Evolutionary conservation across 2,329 filamentous ascomycete species (phyloP).

Genomic region (Penicillium digitatum): DNA sequence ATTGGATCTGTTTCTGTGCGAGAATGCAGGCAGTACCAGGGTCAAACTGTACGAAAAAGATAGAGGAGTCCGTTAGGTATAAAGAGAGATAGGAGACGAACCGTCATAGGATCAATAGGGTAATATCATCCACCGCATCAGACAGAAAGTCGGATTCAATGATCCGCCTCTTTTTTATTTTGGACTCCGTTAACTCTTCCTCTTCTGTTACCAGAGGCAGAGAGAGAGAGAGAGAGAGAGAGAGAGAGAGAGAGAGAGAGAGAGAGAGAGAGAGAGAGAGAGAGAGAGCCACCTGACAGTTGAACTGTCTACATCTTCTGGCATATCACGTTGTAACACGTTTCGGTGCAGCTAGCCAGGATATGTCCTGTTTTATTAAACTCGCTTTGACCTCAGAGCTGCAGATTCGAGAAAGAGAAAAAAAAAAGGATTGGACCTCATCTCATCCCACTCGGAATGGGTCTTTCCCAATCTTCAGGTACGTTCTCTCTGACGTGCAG

Average conservation of each 20-base stretch:
- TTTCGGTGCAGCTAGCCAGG: constrained; percentile 23
- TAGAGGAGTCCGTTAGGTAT: background rate
- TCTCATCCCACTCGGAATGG: background rate
- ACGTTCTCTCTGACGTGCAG: constrained; percentile 4
- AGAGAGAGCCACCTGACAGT: background rate
- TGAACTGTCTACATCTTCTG: background rate
- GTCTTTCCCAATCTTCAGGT: background rate
- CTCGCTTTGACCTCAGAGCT: background rate
- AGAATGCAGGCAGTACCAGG: constrained; percentile 9
- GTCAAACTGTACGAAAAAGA: background rate
- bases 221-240: background rate
- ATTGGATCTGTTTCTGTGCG: constrained; percentile 4
- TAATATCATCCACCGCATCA: background rate
- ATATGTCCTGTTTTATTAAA: constrained; percentile 8
- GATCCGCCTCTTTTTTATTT: background rate
- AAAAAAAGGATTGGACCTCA: background rate
- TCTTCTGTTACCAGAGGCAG: background rate
- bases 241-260: background rate
- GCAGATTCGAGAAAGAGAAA: background rate
- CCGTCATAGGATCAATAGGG: background rate
- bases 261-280: background rate
- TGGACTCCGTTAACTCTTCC: background rate
- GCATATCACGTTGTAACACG: constrained; percentile 26
- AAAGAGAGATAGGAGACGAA: background rate
- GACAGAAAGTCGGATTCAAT: too few species aligned